These are phyloP conservation scores for Lachancea waltii DNA, from an alignment of 805 yeast species.

Conservation along the genomic window DNA sequence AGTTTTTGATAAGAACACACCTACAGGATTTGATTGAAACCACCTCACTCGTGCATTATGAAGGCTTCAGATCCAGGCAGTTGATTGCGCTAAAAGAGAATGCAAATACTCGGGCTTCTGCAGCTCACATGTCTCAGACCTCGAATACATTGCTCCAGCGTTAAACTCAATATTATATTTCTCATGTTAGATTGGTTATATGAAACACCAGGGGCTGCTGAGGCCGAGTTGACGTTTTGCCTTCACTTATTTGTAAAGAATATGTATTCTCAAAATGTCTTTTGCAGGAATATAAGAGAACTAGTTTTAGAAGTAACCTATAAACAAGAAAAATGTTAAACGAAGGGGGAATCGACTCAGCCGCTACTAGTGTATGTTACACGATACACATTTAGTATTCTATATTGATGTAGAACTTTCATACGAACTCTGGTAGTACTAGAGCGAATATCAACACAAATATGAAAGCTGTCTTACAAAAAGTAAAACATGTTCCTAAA, in stretches of 20 bases:
- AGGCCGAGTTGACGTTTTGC: too few relatives aligned
- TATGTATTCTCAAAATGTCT: neutral
- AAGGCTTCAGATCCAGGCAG: constrained; percentile 88
- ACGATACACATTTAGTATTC: too few relatives aligned
- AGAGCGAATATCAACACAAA: too few relatives aligned
- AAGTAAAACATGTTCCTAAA: too few relatives aligned
- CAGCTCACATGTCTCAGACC: constrained; percentile 31
- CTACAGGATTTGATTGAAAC: constrained; percentile 93
- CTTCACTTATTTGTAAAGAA: too few relatives aligned
- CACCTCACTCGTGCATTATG: constrained; percentile 83
- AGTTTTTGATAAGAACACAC: constrained; percentile 91
- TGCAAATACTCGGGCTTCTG: constrained; percentile 41
- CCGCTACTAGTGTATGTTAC: too few relatives aligned
- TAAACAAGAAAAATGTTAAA: neutral
- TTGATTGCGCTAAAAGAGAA: constrained; percentile 89
- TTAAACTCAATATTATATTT: neutral
- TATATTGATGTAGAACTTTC: too few relatives aligned
- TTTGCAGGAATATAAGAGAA: neutral
- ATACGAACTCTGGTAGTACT: too few relatives aligned
- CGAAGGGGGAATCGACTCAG: neutral
- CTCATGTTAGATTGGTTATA: too few relatives aligned
- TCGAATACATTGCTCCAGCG: constrained; percentile 20
- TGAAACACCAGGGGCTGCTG: too few relatives aligned
- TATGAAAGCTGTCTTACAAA: too few relatives aligned
- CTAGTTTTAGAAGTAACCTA: neutral